Evolutionary conservation across 2,329 filamentous ascomycete species (phyloP), one percentile per base, ranked within the genome.

Genomic region (Paecilomyces dactylethromorphus): DNA sequence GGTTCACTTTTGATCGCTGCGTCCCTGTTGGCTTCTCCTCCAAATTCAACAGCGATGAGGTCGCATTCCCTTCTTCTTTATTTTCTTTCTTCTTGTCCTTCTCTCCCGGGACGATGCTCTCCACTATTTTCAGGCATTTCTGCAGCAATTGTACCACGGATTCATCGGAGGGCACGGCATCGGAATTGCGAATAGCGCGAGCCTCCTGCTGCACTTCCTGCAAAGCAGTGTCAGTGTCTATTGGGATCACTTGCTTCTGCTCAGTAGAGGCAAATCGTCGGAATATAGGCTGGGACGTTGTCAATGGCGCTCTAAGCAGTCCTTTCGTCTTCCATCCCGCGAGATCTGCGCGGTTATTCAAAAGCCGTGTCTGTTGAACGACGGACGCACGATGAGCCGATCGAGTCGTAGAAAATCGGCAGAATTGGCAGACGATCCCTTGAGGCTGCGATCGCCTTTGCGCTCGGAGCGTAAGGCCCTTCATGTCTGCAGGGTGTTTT

Each of bases 21-120:
- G 65, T 66, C 21, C 66, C 59, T 52, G 63, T 58, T 53, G 68
- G 67, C 55, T 73, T 74, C 60, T 78, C 74, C 53, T 77, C 72
- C 15, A 78, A 68, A 52, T 76, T 70, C 8, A 78, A 65, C 15
- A 79, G 65, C 2, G 75, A 75, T 1, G 76, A 76, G 8, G 76
- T 74, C 22, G 72, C 72, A 62, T 71, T 73, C 45, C 68, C 68
- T n/a, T 69, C 66, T 6, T 67, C 67, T 45, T 64, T 65, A 39
- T 63, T 57, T 6, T 64, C 55, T 5, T 59, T 58, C 56, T 49
- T 32, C 54, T 61, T 60, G 12, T 66, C 64, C 39, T 68, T 57
- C 31, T 72, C 67, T 33, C 62, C 66, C 12, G 65, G 64, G 5
- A 71, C 67, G 12, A 74, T 63, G 1, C 64, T 62, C 51, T 73